These are phyloP conservation scores for Zalaria sp. DNA, from an alignment of 2,329 filamentous ascomycete species.

Conservation along the genomic window DNA sequence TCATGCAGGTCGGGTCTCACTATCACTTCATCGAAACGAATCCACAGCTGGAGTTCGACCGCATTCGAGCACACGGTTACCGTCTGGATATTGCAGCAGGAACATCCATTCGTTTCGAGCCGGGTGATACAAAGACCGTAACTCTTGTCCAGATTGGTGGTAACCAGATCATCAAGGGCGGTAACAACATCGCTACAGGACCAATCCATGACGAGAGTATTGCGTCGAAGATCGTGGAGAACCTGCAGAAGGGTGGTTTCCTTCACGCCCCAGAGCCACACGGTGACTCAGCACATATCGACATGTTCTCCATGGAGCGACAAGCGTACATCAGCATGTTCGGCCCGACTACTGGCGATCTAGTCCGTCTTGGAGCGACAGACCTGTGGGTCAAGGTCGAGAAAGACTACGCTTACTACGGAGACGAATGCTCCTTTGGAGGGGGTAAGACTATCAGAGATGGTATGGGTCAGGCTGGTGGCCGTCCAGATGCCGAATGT, in stretches of 20 bases:
- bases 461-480: constrained; percentile 88
- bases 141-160: constrained; percentile 81
- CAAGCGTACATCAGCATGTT: constrained; percentile 78
- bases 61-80: constrained; percentile 66
- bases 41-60: constrained; percentile 77
- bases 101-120: constrained; percentile 86
- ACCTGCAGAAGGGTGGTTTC: constrained; percentile 60
- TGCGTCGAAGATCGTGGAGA: constrained; percentile 50
- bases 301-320: constrained; percentile 58
- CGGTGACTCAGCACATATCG: constrained; percentile 40
- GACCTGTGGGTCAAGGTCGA: constrained; percentile 87
- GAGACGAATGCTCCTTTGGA: constrained; percentile 90
- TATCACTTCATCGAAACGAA: constrained; percentile 97
- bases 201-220: constrained; percentile 48
- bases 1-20: constrained; percentile 60
- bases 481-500: constrained; percentile 54
- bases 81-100: constrained; percentile 82
- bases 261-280: constrained; percentile 58
- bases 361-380: constrained; percentile 68
- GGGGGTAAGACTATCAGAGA: constrained; percentile 88
- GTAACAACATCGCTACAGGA: constrained; percentile 67
- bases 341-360: constrained; percentile 78
- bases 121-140: constrained; percentile 82
- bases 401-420: constrained; percentile 69
- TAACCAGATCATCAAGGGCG: constrained; percentile 64